Evolutionary conservation across 116 monocot genomes (phyloP).

Genomic region (Papilionanthe hybrid): DNA sequence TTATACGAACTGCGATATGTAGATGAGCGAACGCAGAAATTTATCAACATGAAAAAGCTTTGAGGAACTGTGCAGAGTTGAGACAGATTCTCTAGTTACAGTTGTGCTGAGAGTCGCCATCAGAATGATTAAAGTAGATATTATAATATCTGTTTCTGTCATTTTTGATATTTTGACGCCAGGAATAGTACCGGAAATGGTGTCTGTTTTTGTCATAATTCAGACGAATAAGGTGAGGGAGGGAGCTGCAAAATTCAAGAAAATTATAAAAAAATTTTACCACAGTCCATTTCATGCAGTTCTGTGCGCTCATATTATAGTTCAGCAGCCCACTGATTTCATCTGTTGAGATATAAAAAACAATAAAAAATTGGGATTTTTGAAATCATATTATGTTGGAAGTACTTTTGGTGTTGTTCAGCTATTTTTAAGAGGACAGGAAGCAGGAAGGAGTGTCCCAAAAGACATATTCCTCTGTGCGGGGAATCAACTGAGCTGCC

Average conservation of each 20-base stretch:
- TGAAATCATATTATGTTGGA: background rate
- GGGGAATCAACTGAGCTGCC: slow-evolving; percentile 3
- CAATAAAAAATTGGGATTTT: background rate
- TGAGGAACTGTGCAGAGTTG: background rate
- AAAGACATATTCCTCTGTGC: background rate
- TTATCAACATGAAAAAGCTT: too few relatives aligned
- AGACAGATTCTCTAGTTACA: background rate
- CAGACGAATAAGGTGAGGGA: background rate
- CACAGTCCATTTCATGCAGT: too few relatives aligned
- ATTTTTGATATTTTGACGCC: background rate
- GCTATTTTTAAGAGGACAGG: background rate
- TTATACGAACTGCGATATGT: too few relatives aligned
- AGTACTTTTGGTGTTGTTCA: background rate
- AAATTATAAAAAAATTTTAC: background rate
- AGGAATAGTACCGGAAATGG: background rate
- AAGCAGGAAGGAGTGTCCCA: background rate
- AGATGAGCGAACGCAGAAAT: too few relatives aligned
- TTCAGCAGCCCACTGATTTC: background rate
- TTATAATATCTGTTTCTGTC: background rate
- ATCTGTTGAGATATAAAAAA: background rate
- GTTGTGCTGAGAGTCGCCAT: background rate
- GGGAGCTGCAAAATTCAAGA: background rate
- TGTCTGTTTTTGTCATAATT: background rate
- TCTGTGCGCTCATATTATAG: background rate
- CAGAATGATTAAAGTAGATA: background rate